A percentile compares a stretch with the other conserved stretches of the same genome.
phyloP scores from a whole-genome alignment of 2,329 filamentous ascomycete genomes.

The Trichoderma cornu-damae region DNA sequence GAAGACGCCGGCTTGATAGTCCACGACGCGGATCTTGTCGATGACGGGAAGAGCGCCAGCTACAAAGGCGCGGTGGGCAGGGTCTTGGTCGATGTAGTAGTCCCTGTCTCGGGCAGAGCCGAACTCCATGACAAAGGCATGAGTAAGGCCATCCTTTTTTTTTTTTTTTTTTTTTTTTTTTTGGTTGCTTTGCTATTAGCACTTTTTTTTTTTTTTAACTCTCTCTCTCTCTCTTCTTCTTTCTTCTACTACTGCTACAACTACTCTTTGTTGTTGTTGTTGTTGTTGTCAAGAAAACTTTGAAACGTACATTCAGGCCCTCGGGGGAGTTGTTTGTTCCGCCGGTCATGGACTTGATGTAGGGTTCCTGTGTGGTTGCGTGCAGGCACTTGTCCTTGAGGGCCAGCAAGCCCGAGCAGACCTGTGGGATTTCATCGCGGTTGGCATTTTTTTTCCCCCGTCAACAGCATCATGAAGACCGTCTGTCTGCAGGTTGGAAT shows the following conservation, averaged over 20 bases:
- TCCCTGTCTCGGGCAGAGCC: not conserved
- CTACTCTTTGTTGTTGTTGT: too few species aligned
- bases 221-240: too few species aligned
- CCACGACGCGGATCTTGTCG: not conserved
- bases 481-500: too few species aligned
- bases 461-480: too few species aligned
- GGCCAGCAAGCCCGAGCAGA: slow-evolving; percentile 36
- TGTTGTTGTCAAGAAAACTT: not conserved
- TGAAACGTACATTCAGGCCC: slow-evolving; percentile 30
- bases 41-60: not conserved
- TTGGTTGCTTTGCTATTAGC: not conserved
- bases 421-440: slow-evolving; percentile 22
- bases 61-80: not conserved
- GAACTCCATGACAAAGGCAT: slow-evolving; percentile 10
- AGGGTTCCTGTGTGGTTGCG: slow-evolving; percentile 52
- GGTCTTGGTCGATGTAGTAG: slow-evolving; percentile 7
- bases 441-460: not conserved
- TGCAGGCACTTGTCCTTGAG: slow-evolving; percentile 58
- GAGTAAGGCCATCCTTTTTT: not conserved
- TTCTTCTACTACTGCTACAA: too few species aligned
- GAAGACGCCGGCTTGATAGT: not conserved
- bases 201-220: not conserved
- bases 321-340: slow-evolving; percentile 60
- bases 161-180: not conserved
- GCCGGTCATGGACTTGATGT: slow-evolving; percentile 54